Evolutionary conservation across 495 filamentous ascomycete species (phyloP).

Genomic region (Neurospora sp.): DNA sequence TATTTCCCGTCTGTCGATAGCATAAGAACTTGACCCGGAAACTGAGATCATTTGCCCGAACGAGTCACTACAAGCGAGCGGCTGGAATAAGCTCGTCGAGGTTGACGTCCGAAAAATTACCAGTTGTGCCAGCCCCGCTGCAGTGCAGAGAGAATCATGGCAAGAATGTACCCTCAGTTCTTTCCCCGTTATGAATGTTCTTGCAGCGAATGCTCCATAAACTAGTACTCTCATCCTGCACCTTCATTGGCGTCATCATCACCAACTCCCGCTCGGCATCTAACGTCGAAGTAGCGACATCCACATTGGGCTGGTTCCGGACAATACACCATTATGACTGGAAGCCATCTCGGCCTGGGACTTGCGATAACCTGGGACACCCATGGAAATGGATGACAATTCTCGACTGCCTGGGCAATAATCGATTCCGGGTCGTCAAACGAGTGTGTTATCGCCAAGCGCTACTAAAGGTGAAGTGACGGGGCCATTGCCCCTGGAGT

Average conservation of each 20-base stretch:
- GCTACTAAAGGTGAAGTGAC: neutral
- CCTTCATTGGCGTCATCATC: neutral
- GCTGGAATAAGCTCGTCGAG: neutral
- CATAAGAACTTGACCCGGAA: neutral
- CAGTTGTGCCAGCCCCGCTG: neutral
- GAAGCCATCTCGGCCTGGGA: neutral
- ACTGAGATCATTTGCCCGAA: neutral
- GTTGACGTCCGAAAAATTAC: neutral
- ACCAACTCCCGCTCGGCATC: neutral
- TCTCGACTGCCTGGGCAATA: neutral
- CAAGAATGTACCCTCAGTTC: neutral
- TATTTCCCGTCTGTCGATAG: neutral
- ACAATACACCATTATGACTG: neutral
- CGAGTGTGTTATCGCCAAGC: neutral
- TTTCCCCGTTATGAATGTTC: neutral
- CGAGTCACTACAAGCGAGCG: neutral
- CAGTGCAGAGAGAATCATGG: neutral
- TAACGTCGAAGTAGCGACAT: neutral
- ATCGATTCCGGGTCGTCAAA: neutral
- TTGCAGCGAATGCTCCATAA: neutral
- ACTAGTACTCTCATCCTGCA: neutral
- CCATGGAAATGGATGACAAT: neutral
- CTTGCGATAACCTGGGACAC: neutral
- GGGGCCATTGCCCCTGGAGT: neutral
- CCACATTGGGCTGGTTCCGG: neutral